A percentile compares a stretch with the other conserved stretches of the same genome.
Conservation (phyloP, 495 filamentous ascomycete genomes). For the Xylaria venustula region DNA sequence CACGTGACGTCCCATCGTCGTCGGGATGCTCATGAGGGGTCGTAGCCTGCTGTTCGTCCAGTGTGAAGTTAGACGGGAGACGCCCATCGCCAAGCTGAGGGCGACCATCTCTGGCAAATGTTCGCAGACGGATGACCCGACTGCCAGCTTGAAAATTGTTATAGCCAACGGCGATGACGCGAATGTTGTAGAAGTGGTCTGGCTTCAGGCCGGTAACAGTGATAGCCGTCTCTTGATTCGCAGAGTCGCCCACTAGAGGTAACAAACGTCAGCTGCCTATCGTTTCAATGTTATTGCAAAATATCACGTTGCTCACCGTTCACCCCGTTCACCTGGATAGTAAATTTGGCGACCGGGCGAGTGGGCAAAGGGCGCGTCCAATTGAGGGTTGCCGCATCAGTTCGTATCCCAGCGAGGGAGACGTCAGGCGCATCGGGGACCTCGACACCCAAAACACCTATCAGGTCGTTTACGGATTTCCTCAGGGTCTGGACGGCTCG, state of each 20-base stretch:
- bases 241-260: constrained; percentile 75
- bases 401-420: constrained; percentile 84
- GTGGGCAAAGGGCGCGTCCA: constrained; percentile 81
- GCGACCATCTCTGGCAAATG: constrained; percentile 52
- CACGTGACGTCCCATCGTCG: constrained; percentile 37
- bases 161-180: constrained; percentile 83
- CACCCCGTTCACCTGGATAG: constrained; percentile 89
- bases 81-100: constrained; percentile 55
- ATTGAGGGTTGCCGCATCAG: constrained; percentile 84
- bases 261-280: constrained; percentile 16
- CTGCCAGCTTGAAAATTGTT: constrained; percentile 91
- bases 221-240: constrained; percentile 81
- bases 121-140: constrained; percentile 76
- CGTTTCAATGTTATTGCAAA: background rate
- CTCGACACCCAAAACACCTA: constrained; percentile 87
- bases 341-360: constrained; percentile 78
- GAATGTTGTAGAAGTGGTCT: constrained; percentile 84
- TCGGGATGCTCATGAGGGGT: constrained; percentile 36
- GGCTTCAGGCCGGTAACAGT: constrained; percentile 83
- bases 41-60: constrained; percentile 43
- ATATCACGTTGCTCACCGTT: constrained; percentile 61
- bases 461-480: constrained; percentile 85
- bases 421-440: constrained; percentile 87
- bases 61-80: constrained; percentile 51
- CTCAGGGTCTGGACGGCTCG: constrained; percentile 76